phyloP scores from a whole-genome alignment of 345 rosid species.

The Geranium brycei region DNA sequence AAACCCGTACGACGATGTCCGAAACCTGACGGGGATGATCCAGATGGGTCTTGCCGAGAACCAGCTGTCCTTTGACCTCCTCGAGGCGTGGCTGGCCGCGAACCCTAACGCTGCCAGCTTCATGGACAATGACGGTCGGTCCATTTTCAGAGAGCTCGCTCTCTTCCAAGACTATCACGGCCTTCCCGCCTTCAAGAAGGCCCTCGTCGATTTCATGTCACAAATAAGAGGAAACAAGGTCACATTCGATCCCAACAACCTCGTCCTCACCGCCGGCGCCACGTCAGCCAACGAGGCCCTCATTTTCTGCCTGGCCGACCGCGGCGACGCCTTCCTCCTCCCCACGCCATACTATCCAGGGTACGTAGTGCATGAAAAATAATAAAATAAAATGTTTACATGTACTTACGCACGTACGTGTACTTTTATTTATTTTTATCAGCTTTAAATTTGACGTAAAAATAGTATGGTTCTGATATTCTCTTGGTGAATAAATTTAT shows the following conservation, averaged over 20 bases:
- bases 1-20: no score
- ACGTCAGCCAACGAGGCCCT: conserved; percentile 9
- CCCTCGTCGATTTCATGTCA: conserved; percentile 4
- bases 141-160: conserved; percentile 4
- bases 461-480: no score
- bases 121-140: conserved; percentile 1
- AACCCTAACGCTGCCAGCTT: conserved; percentile 1
- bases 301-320: conserved; percentile 6
- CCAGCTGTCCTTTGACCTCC: conserved; percentile 8
- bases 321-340: conserved; percentile 7
- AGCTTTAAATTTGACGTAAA: no score
- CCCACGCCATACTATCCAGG: conserved; percentile 11
- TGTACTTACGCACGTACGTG: no score
- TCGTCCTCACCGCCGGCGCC: conserved; percentile 9
- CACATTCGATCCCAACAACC: conserved; percentile 1
- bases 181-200: conserved; percentile 10
- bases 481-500: no score
- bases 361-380: neutral
- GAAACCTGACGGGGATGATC: no score
- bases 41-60: no score
- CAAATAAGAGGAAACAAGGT: conserved; percentile 6
- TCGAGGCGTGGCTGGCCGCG: conserved; percentile 2
- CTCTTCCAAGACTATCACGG: conserved; percentile 12
- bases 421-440: no score
- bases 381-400: no score